These are phyloP conservation scores for Dichomitus squalens DNA, from an alignment of 1,284 basidiomycete species.

Conservation along the genomic window DNA sequence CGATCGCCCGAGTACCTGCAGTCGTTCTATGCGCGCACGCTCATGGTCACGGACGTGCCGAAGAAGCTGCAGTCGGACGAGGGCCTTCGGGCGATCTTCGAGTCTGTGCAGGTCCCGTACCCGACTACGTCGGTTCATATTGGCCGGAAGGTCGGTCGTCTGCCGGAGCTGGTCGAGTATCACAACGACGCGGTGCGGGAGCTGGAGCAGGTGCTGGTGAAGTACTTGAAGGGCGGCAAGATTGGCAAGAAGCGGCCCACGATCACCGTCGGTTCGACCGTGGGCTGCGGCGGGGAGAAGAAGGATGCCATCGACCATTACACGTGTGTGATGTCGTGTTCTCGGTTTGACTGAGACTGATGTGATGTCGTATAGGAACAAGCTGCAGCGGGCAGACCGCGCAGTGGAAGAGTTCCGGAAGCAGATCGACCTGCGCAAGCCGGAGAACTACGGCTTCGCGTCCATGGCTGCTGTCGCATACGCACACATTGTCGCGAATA, in stretches of 20 bases:
- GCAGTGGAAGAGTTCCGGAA: constrained; percentile 80
- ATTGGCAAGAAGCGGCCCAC: constrained; percentile 76
- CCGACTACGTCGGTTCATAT: constrained; percentile 86
- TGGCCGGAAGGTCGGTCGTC: constrained; percentile 71
- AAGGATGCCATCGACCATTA: constrained; percentile 86
- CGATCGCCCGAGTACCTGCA: constrained; percentile 76
- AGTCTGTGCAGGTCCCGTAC: constrained; percentile 75
- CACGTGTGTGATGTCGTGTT: constrained; percentile 52
- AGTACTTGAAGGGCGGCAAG: constrained; percentile 80
- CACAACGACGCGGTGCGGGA: constrained; percentile 88
- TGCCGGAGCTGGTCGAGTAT: constrained; percentile 80
- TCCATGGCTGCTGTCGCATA: constrained; percentile 93
- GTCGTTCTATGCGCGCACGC: constrained; percentile 79
- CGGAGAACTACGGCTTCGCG: constrained; percentile 92
- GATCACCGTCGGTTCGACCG: constrained; percentile 69
- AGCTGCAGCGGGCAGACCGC: constrained; percentile 74
- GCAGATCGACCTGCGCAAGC: constrained; percentile 74
- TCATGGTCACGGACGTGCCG: constrained; percentile 73
- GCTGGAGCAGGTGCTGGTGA: constrained; percentile 82
- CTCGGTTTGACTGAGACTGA: not conserved
- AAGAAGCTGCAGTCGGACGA: constrained; percentile 79
- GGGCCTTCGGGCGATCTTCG: constrained; percentile 73
- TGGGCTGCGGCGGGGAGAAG: constrained; percentile 75
- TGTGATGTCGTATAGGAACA: constrained; percentile 46
- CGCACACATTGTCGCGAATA: constrained; percentile 82